A percentile compares a stretch with the other conserved stretches of the same genome.
phyloP scores from a whole-genome alignment of 2,329 filamentous ascomycete species.

The Davidsoniella neocaledoniae region DNA sequence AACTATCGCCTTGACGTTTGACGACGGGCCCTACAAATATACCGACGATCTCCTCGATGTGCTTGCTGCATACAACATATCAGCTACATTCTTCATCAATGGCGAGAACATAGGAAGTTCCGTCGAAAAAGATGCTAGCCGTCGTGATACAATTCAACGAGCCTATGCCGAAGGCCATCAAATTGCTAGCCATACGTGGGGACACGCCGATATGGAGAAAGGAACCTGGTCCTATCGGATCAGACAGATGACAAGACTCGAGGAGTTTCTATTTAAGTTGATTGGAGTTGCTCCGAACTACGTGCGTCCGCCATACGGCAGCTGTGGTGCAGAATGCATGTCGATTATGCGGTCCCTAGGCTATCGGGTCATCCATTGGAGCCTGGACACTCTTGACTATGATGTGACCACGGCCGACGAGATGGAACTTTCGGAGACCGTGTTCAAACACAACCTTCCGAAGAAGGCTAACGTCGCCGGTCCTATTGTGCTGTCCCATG shows the following conservation, averaged over 20 bases:
- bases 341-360: constrained; percentile 24
- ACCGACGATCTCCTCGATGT: constrained; percentile 26
- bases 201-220: constrained; percentile 26
- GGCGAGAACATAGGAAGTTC: constrained; percentile 20
- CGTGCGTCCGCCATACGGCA: constrained; percentile 29
- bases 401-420: constrained; percentile 31
- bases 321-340: constrained; percentile 23
- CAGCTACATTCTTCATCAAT: constrained; percentile 24
- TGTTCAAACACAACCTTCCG: constrained; percentile 16
- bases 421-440: constrained; percentile 29
- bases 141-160: constrained; percentile 20
- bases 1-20: constrained; percentile 28
- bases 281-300: constrained; percentile 26
- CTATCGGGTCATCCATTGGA: constrained; percentile 40
- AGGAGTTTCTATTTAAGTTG: constrained; percentile 27
- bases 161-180: constrained; percentile 41
- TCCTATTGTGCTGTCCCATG: constrained; percentile 36
- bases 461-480: constrained; percentile 17
- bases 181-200: constrained; percentile 37
- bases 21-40: constrained; percentile 29
- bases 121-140: constrained; percentile 13
- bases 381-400: constrained; percentile 46
- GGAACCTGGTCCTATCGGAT: constrained; percentile 20
- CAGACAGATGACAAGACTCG: constrained; percentile 27
- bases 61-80: constrained; percentile 18